phyloP scores from a whole-genome alignment of 768 basidiomycete genomes.

The Lactarius hatsudake region DNA sequence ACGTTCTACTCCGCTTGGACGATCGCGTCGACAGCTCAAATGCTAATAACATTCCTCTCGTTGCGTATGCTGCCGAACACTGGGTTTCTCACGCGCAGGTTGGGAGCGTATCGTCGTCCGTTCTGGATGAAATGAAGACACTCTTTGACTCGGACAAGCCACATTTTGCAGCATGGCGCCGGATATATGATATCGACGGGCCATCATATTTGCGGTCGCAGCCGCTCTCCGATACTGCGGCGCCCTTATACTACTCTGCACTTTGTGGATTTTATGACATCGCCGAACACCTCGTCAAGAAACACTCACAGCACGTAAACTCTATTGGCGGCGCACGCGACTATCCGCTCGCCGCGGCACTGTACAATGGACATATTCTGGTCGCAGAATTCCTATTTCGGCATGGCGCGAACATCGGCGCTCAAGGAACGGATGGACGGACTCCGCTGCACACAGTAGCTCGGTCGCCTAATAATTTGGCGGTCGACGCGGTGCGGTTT shows the following conservation, averaged over 20 bases:
- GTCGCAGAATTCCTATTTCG: too few relatives aligned
- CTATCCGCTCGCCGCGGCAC: too few relatives aligned
- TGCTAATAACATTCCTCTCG: background rate
- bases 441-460: background rate
- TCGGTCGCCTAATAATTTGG: background rate
- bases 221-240: fast-evolving
- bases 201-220: too few relatives aligned
- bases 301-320: background rate
- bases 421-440: background rate
- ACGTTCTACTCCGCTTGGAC: background rate
- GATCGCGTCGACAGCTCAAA: background rate
- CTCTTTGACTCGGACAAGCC: background rate
- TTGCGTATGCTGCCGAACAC: background rate
- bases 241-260: background rate
- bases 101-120: background rate
- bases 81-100: background rate
- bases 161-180: background rate
- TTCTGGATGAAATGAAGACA: background rate
- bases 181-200: background rate
- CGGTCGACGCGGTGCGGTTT: background rate
- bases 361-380: too few relatives aligned
- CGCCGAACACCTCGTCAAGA: background rate
- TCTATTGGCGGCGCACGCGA: background rate
- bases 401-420: too few relatives aligned
- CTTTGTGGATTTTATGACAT: background rate